Percentiles rank a stretch among this genome's conserved stretches.
Conservation (phyloP, 768 basidiomycete species). For the Tricholoma hemisulphureum region DNA sequence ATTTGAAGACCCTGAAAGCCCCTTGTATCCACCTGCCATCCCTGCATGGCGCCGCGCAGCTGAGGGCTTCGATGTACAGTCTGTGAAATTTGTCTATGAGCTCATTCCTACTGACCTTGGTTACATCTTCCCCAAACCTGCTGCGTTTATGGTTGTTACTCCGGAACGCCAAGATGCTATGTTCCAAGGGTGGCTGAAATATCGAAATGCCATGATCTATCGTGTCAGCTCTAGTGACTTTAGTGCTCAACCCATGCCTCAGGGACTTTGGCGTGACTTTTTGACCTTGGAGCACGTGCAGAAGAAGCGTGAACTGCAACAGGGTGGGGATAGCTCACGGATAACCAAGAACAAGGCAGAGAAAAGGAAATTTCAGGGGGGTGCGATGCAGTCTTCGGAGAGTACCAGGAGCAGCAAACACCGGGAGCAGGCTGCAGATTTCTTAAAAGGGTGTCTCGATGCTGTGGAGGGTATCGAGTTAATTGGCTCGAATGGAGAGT, state of each 20-base stretch:
- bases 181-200: background rate
- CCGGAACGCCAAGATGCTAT: background rate
- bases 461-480: no score
- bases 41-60: conserved; percentile 4
- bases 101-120: background rate
- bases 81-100: background rate
- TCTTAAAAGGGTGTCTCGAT: no score
- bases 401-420: no score
- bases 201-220: background rate
- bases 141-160: background rate
- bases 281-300: background rate
- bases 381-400: no score
- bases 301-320: no score
- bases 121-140: conserved; percentile 3
- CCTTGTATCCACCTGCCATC: conserved; percentile 5
- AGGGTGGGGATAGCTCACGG: no score
- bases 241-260: background rate
- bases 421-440: no score
- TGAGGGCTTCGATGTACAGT: background rate
- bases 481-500: no score
- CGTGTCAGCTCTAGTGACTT: background rate
- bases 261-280: background rate
- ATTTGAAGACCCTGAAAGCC: conserved; percentile 7
- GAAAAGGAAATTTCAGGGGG: no score
- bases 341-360: no score